Conservation (phyloP, 2,329 filamentous ascomycete species). For the Xylaria hypoxylon region DNA sequence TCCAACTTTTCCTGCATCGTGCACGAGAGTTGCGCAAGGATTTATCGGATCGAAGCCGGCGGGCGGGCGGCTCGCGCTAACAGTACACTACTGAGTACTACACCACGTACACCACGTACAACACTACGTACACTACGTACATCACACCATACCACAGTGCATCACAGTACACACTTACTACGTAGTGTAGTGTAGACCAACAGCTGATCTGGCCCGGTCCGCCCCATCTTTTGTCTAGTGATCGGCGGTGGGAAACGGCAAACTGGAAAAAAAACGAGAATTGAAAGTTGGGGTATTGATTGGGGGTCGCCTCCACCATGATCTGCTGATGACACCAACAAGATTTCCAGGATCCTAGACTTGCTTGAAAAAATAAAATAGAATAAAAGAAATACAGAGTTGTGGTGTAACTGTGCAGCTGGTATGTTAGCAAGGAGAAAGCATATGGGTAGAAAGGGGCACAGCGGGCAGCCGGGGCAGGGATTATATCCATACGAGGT, state of each 20-base stretch:
- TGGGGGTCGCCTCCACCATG: slow-evolving; percentile 4
- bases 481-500: not conserved
- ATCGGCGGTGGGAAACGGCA: slow-evolving; percentile 14
- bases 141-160: too few relatives aligned
- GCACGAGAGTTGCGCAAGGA: slow-evolving; percentile 20
- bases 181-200: not conserved
- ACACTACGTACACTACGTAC: not conserved
- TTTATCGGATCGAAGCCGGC: slow-evolving; percentile 23
- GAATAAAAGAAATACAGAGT: not conserved
- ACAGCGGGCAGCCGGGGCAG: not conserved
- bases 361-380: not conserved
- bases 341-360: not conserved
- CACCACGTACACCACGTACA: not conserved
- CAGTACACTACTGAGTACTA: too few relatives aligned
- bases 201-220: slow-evolving; percentile 22
- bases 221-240: slow-evolving; percentile 9
- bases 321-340: not conserved
- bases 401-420: slow-evolving; percentile 10
- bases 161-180: too few relatives aligned
- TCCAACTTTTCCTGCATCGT: not conserved
- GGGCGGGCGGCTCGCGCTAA: not conserved
- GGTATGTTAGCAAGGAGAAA: not conserved
- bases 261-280: slow-evolving; percentile 5
- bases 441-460: slow-evolving; percentile 1
- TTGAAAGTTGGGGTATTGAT: slow-evolving; percentile 7